Evolutionary conservation across 225 moss, liverwort and hornwort species (phyloP), one percentile per base, ranked within the genome.

Genomic region (Marchantia paleacea): DNA sequence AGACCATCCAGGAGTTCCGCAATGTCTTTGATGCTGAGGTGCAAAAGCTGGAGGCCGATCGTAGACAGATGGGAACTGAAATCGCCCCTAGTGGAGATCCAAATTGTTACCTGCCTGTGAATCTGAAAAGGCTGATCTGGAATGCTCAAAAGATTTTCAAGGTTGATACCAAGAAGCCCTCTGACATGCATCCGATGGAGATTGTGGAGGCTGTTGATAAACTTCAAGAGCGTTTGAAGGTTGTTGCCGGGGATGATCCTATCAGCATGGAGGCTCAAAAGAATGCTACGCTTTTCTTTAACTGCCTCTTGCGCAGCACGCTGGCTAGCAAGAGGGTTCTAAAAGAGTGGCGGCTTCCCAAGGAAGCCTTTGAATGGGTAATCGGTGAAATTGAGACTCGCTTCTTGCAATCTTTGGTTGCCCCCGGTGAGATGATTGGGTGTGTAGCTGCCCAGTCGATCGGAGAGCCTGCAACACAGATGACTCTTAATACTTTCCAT

Each of bases 151-250:
- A 99, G 75, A 94, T 95, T 28, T 99, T 99, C 66, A 99, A 99
- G 85, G 95, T 99, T 25, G 92, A 99, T 81, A 91, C 92, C 18
- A 94, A 92, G 31, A 99, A 89, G 81, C 90, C 94, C 55, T 99
- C 95, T 66, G 99, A 99, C 70, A 94, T 99, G 95, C 99, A 99
- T 87, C 99, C 99, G 6, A 99, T 99, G 99, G 99, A 99, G 90
- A 99, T 99, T 82, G 95, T 99, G 57, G 99, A 99, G 69, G 92
- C 95, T 53, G 94, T 99, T 73, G 99, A 99, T 82, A 99, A 95
- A 86, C 86, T 99, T 73, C 95, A 95, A 84, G 99, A 99, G 88
- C 84, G 91, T 55, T 86, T 99, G 69, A 92, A 94, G 85, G 95
- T 99, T 75, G 99, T 99, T n/a, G 90, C 95, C 22, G 99, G 99